A percentile compares a stretch with the other conserved stretches of the same genome.
Evolutionary conservation across 1,284 basidiomycete genomes (phyloP).

Genomic region (Anthracocystis panici-leucophaei): DNA sequence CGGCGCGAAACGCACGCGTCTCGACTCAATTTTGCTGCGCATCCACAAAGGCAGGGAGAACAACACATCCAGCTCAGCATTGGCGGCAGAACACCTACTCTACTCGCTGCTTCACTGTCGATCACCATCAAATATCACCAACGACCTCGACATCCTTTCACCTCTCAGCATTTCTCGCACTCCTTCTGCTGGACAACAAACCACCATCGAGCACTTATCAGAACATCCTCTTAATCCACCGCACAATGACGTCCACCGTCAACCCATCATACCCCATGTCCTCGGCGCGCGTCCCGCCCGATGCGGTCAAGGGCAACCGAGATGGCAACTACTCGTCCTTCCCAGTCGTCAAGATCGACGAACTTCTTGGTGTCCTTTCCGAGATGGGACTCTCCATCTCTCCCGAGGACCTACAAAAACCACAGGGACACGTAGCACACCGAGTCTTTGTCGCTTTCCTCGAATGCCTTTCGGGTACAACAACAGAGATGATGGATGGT

Average conservation of each 20-base stretch:
- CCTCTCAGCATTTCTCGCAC: not conserved
- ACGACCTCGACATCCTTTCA: not conserved
- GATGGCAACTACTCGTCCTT: slow-evolving; percentile 65
- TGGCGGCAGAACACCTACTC: not conserved
- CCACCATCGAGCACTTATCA: not conserved
- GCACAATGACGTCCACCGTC: slow-evolving; percentile 42
- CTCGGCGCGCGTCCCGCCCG: slow-evolving; percentile 41
- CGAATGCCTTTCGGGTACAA: slow-evolving; percentile 57
- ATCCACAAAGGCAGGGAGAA: slow-evolving; percentile 10
- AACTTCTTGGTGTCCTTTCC: slow-evolving; percentile 58
- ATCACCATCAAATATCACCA: slow-evolving; percentile 8
- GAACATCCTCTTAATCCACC: not conserved
- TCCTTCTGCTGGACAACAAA: too few relatives aligned
- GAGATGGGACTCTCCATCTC: slow-evolving; percentile 59
- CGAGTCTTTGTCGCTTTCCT: slow-evolving; percentile 62
- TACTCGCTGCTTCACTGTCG: not conserved
- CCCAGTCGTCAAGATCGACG: slow-evolving; percentile 58
- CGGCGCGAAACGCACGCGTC: slow-evolving; percentile 36
- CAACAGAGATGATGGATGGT: slow-evolving; percentile 59
- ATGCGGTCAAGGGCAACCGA: slow-evolving; percentile 40
- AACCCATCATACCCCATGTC: slow-evolving; percentile 41
- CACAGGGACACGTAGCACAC: slow-evolving; percentile 54
- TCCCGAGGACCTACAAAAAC: slow-evolving; percentile 60
- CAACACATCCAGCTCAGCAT: slow-evolving; percentile 17
- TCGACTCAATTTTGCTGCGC: slow-evolving; percentile 10